These are phyloP conservation scores for Acanthamoeba sp. DNA, from an alignment of 208 protist species.

Conservation along the genomic window DNA sequence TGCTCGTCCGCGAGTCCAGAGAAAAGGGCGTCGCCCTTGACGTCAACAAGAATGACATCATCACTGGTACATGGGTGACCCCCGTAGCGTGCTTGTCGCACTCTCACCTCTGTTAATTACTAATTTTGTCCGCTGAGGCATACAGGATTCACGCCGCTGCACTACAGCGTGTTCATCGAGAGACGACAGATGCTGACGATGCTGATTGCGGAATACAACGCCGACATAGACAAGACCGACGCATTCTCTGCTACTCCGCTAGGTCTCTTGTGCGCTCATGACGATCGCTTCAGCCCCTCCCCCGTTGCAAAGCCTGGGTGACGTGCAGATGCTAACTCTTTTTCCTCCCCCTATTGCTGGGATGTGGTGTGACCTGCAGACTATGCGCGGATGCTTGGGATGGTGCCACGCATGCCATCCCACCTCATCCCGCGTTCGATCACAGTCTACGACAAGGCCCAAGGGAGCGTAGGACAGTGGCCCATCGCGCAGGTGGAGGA, in stretches of 20 bases:
- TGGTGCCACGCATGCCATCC: slow-evolving; percentile 44
- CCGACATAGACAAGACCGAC: slow-evolving; percentile 49
- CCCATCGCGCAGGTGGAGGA: slow-evolving; percentile 15
- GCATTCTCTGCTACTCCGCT: slow-evolving; percentile 63
- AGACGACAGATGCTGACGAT: slow-evolving; percentile 40
- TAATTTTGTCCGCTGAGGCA: background rate
- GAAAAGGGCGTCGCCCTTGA: slow-evolving; percentile 7
- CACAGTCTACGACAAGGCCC: background rate
- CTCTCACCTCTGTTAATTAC: background rate
- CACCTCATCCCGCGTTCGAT: slow-evolving; percentile 63
- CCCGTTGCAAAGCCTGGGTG: no score
- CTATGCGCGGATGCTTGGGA: slow-evolving; percentile 72
- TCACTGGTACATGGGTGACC: slow-evolving; percentile 71
- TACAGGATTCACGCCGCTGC: slow-evolving; percentile 66
- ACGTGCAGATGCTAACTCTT: no score
- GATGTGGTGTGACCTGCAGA: slow-evolving; percentile 4
- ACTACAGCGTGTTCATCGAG: slow-evolving; percentile 63
- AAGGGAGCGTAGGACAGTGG: background rate
- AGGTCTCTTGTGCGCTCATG: background rate
- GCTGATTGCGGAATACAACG: slow-evolving; percentile 40
- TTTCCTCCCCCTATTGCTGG: no score
- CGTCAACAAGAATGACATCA: slow-evolving; percentile 72
- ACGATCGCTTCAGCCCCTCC: no score
- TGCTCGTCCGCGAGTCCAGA: slow-evolving; percentile 23
- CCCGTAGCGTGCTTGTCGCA: background rate